Conservation (phyloP, 257 asterid genomes). For the Jasminum sambac region DNA sequence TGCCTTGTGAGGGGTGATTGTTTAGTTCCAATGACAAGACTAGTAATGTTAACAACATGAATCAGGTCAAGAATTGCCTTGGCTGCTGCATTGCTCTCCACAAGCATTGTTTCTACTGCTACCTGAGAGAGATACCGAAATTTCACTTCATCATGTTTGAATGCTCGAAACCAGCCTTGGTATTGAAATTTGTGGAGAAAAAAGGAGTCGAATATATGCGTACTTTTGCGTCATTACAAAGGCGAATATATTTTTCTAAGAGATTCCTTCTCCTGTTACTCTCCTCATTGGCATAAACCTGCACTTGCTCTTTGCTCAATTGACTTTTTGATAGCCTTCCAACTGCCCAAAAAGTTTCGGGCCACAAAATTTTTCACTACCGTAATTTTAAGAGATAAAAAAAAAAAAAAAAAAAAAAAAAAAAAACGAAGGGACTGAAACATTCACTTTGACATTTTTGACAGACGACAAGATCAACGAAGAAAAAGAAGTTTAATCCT, state of each 20-base stretch:
- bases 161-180: not conserved
- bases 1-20: constrained; percentile 56
- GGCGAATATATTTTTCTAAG: constrained; percentile 57
- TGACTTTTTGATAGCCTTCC: constrained; percentile 80
- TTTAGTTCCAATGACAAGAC: constrained; percentile 62
- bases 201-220: not conserved
- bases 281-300: constrained; percentile 62
- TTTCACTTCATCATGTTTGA: not conserved
- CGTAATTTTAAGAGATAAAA: not conserved
- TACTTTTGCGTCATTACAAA: constrained; percentile 66
- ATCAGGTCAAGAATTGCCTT: constrained; percentile 74
- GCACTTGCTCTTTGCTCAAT: constrained; percentile 61
- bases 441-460: too few relatives aligned
- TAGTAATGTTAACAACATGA: constrained; percentile 52
- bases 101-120: constrained; percentile 69
- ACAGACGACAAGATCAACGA: too few relatives aligned
- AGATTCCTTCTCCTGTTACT: constrained; percentile 57
- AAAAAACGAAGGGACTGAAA: too few relatives aligned
- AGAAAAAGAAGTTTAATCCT: too few relatives aligned
- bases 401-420: too few relatives aligned
- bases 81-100: constrained; percentile 70
- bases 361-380: not conserved
- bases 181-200: not conserved
- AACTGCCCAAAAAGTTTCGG: constrained; percentile 37
- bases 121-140: constrained; percentile 40